phyloP scores from a whole-genome alignment of 768 basidiomycete species.

The Thelephora aurantiotincta region DNA sequence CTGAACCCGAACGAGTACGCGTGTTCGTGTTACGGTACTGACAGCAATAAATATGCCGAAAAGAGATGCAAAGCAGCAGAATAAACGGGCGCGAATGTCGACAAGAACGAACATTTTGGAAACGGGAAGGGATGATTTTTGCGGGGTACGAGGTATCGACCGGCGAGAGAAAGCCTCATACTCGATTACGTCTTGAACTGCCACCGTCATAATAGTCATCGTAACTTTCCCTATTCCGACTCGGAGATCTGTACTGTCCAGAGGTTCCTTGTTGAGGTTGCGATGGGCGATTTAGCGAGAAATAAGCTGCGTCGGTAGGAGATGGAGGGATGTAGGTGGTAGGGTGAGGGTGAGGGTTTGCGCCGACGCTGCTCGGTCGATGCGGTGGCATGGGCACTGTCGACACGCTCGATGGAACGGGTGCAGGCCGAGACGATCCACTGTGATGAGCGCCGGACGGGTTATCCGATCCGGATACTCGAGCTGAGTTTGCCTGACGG shows the following conservation, averaged over 20 bases:
- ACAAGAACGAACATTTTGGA: too few species aligned
- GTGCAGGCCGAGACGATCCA: background rate
- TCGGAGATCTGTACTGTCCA: background rate
- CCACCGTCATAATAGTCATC: background rate
- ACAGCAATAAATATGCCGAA: background rate
- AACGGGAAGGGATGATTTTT: too few species aligned
- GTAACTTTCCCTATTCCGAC: background rate
- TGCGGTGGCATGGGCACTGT: background rate
- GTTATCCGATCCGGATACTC: constrained; percentile 10
- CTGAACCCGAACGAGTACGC: too few species aligned
- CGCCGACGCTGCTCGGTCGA: background rate
- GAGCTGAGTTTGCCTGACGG: constrained; percentile 31
- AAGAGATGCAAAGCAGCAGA: background rate
- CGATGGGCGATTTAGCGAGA: background rate
- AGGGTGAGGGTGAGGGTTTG: background rate
- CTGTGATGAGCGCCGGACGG: constrained; percentile 10
- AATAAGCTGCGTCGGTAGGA: background rate
- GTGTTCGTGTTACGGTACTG: too few species aligned
- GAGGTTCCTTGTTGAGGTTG: background rate
- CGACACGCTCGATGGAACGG: background rate
- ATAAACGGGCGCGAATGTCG: too few species aligned
- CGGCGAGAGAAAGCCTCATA: background rate
- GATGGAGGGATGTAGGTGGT: background rate
- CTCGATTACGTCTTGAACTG: background rate
- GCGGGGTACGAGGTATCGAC: too few species aligned